Percentiles rank a stretch among this genome's conserved stretches.
Conservation (phyloP, 495 filamentous ascomycete genomes). For the Tuber brumale region DNA sequence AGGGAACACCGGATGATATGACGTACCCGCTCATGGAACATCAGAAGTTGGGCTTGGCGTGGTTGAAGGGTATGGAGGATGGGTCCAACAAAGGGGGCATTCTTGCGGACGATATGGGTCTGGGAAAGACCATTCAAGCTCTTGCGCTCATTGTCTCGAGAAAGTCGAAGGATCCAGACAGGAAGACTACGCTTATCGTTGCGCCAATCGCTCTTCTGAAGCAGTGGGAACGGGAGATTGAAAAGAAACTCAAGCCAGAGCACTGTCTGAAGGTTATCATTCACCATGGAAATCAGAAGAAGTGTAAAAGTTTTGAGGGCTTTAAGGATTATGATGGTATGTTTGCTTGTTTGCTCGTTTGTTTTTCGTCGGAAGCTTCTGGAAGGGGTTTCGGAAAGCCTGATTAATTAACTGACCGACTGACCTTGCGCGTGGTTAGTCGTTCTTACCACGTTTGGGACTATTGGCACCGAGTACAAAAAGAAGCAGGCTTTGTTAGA, state of each 20-base stretch:
- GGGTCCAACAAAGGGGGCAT: constrained; percentile 74
- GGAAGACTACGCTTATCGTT: constrained; percentile 80
- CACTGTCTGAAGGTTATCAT: constrained; percentile 61
- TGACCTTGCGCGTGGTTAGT: constrained; percentile 44
- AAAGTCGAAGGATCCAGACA: constrained; percentile 54
- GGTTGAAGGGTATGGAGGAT: constrained; percentile 78
- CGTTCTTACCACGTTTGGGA: constrained; percentile 86
- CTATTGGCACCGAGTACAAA: constrained; percentile 63
- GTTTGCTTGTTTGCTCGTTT: constrained; percentile 8
- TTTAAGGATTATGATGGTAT: constrained; percentile 59
- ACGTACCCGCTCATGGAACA: constrained; percentile 68
- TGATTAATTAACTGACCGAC: constrained; percentile 7
- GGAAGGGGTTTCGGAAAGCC: not conserved
- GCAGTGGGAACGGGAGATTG: constrained; percentile 86
- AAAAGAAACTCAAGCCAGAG: constrained; percentile 58
- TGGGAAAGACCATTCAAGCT: constrained; percentile 90
- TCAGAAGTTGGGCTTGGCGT: constrained; percentile 73
- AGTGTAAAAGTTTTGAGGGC: constrained; percentile 52
- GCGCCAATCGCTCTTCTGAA: constrained; percentile 78
- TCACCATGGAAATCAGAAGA: constrained; percentile 56
- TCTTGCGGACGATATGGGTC: constrained; percentile 70
- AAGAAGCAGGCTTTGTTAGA: constrained; percentile 47
- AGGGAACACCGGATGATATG: constrained; percentile 68
- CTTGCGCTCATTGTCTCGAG: constrained; percentile 75
- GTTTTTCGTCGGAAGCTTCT: not conserved